These are phyloP conservation scores for Colletotrichum zoysiae DNA, from an alignment of 2,329 filamentous ascomycete genomes.

Conservation along the genomic window DNA sequence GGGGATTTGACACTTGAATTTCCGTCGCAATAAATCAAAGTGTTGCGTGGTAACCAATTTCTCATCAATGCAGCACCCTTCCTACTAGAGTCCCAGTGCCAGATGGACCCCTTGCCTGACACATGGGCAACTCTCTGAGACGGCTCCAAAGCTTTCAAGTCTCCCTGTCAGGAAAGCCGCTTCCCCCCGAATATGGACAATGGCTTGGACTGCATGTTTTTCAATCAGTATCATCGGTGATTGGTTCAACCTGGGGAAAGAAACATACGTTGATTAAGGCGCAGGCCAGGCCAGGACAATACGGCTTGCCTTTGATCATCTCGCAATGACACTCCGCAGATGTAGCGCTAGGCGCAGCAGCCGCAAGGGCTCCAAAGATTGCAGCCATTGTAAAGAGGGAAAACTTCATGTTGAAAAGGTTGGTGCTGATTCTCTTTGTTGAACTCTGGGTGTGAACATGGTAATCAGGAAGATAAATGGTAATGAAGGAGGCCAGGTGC, in stretches of 20 bases:
- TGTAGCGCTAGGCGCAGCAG: conserved; percentile 4
- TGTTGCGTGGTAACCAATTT: not conserved
- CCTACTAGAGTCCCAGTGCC: not conserved
- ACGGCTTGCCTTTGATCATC: conserved; percentile 9
- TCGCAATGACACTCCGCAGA: conserved; percentile 19
- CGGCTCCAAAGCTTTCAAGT: not conserved
- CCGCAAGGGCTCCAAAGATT: conserved; percentile 9
- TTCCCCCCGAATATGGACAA: too few relatives aligned
- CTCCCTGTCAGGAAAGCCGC: not conserved
- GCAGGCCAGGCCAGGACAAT: not conserved
- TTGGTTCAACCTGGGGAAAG: too few relatives aligned
- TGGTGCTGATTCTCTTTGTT: not conserved
- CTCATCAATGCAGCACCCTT: not conserved
- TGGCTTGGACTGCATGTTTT: not conserved
- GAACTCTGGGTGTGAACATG: not conserved
- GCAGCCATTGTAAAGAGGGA: conserved; percentile 17
- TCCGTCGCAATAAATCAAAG: not conserved
- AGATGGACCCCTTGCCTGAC: not conserved
- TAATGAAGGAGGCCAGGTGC: not conserved
- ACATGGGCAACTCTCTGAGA: not conserved
- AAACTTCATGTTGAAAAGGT: conserved; percentile 16
- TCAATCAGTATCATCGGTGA: not conserved
- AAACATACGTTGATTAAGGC: not conserved
- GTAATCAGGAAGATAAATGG: not conserved
- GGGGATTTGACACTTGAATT: too few relatives aligned